A percentile compares a stretch with the other conserved stretches of the same genome.
Conservation (phyloP, 345 rosid species). For the Brassica napus region DNA sequence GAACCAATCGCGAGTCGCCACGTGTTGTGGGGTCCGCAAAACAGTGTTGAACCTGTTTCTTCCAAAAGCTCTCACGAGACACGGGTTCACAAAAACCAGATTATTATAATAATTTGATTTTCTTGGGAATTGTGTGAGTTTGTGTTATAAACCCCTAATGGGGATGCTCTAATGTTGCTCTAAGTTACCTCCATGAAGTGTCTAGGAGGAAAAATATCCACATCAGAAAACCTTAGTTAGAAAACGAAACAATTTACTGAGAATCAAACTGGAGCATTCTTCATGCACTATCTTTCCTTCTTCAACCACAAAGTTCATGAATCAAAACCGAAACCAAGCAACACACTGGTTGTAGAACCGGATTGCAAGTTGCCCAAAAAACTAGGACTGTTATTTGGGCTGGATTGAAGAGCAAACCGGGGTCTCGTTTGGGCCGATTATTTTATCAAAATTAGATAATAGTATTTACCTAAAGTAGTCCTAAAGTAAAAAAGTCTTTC, state of each 20-base stretch:
- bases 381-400: not conserved
- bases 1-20: no score
- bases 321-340: not conserved
- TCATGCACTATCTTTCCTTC: not conserved
- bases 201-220: not conserved
- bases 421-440: not conserved
- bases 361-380: not conserved
- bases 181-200: not conserved
- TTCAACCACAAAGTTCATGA: not conserved
- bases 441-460: no score
- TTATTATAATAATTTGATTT: no score
- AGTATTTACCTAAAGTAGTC: not conserved
- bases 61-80: no score
- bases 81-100: no score
- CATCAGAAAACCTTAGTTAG: not conserved
- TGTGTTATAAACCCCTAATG: no score
- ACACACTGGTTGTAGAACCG: not conserved
- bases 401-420: not conserved
- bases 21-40: no score
- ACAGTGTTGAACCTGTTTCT: no score
- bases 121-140: no score
- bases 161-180: no score
- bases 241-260: not conserved
- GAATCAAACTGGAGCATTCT: not conserved
- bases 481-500: not conserved